Evolutionary conservation across 495 filamentous ascomycete genomes (phyloP), one percentile per base, ranked within the genome.

Genomic region (Hypoxylon fragiforme): DNA sequence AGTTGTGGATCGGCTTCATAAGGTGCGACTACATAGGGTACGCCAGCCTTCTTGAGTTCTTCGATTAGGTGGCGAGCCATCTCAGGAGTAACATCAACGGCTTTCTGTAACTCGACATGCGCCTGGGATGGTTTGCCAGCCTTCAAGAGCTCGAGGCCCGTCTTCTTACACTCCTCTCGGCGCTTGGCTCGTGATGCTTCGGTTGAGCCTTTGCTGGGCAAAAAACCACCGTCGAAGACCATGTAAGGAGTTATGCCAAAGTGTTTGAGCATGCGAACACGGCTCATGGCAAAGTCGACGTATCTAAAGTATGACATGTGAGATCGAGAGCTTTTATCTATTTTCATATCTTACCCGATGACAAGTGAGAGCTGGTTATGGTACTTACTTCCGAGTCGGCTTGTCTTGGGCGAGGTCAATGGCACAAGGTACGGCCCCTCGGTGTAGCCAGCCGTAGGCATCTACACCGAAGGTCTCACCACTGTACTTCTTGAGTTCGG

Each of bases 1-100:
- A 99, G 77, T 71, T 99, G 95, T 4, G 94, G 88, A 71, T 99
- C 95, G 6, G 95, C 95, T 74, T 99, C 95, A 64, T 97, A 99
- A 1, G 95, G 95, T 3, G 95, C 95, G 22, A 99, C 95, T 30
- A 97, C 79, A 63, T 96, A 97, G 50, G 87, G 80, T 3, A 99
- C 82, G 15, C 85, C 78, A 57, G 85, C 72, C 50, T 80, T 79
- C 71, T 92, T 95, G 57, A 97, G 75, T 64, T 92, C 91, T 49
- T 97, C 91, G 53, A 99, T 99, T 15, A 97, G 71, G 59, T 89
- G 81, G 3, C 89, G 80, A 18, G 95, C 94, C 95, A 99, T 97
- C 59, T 91, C 82, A 1, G 95, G 92, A 0, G 92, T 97, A 9
- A 99, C 87, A 71, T 99, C 95, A 42, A 99, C 84, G 14, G 94